Evolutionary conservation across 257 asterid species (phyloP).

Genomic region (Ophiorrhiza pumila): DNA sequence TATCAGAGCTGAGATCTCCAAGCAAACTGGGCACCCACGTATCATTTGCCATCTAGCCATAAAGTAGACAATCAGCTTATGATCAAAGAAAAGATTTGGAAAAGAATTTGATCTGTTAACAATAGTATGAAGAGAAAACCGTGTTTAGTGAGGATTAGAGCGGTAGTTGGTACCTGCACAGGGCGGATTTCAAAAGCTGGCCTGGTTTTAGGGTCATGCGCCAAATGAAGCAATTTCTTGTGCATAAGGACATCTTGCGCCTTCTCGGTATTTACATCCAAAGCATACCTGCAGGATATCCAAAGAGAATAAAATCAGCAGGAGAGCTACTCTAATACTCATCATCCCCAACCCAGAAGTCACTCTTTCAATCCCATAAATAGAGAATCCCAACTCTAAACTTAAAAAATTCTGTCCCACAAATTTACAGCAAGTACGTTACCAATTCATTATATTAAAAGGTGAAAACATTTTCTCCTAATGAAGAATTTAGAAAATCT

Average conservation of each 20-base stretch:
- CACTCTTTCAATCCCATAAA: background rate
- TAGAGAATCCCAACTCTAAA: background rate
- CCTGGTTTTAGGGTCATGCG: slow-evolving; percentile 56
- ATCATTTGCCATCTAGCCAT: background rate
- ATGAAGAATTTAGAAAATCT: background rate
- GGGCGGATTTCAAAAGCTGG: slow-evolving; percentile 88
- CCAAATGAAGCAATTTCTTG: slow-evolving; percentile 74
- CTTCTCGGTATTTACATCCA: slow-evolving; percentile 76
- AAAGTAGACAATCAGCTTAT: background rate
- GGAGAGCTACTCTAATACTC: background rate
- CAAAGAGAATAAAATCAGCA: slow-evolving; percentile 5
- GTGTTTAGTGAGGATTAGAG: background rate
- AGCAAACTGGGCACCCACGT: background rate
- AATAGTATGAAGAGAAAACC: background rate
- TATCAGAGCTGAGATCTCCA: background rate
- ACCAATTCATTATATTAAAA: too few species aligned
- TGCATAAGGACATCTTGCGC: slow-evolving; percentile 91
- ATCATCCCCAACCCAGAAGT: slow-evolving; percentile 14
- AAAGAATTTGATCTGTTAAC: slow-evolving; percentile 4
- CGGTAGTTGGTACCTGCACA: slow-evolving; percentile 82
- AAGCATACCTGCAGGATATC: slow-evolving; percentile 56
- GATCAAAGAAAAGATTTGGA: background rate
- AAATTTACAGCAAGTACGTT: too few species aligned
- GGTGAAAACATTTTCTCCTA: too few species aligned
- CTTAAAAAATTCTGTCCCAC: background rate